Conservation (phyloP, 2,329 filamentous ascomycete genomes). For the Botrytis hyacinthi region DNA sequence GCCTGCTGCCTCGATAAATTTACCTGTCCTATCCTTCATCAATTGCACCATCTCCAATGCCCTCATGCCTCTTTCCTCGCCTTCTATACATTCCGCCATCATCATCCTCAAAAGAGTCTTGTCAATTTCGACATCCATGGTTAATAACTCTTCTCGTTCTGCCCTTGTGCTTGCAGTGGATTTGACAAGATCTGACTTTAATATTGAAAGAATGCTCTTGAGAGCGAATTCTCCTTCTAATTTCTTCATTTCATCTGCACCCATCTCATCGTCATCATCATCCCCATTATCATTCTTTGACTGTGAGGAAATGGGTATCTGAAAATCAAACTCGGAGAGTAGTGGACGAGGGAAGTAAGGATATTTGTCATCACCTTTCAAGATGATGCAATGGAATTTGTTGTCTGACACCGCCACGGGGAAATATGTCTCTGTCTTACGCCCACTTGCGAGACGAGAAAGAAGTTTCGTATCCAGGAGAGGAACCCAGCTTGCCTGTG, state of each 20-base stretch:
- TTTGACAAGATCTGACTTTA: slow-evolving; percentile 72
- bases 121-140: slow-evolving; percentile 80
- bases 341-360: slow-evolving; percentile 89
- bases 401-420: slow-evolving; percentile 88
- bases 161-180: slow-evolving; percentile 61
- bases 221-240: slow-evolving; percentile 84
- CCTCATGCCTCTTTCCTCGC: slow-evolving; percentile 92
- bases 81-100: slow-evolving; percentile 84
- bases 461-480: slow-evolving; percentile 86
- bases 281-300: slow-evolving; percentile 42
- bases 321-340: slow-evolving; percentile 90
- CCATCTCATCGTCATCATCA: slow-evolving; percentile 41
- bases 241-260: slow-evolving; percentile 53
- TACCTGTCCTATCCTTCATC: slow-evolving; percentile 79
- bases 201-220: slow-evolving; percentile 65
- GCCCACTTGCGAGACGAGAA: slow-evolving; percentile 76
- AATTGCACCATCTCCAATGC: slow-evolving; percentile 86
- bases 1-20: slow-evolving; percentile 86
- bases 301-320: slow-evolving; percentile 69
- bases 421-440: slow-evolving; percentile 89
- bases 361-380: slow-evolving; percentile 91
- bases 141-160: slow-evolving; percentile 65
- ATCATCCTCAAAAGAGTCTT: slow-evolving; percentile 87
- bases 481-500: slow-evolving; percentile 86
- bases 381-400: slow-evolving; percentile 97